These are phyloP conservation scores for Corrigiola litoralis DNA, from an alignment of 179 eudicot genomes.

Conservation along the genomic window DNA sequence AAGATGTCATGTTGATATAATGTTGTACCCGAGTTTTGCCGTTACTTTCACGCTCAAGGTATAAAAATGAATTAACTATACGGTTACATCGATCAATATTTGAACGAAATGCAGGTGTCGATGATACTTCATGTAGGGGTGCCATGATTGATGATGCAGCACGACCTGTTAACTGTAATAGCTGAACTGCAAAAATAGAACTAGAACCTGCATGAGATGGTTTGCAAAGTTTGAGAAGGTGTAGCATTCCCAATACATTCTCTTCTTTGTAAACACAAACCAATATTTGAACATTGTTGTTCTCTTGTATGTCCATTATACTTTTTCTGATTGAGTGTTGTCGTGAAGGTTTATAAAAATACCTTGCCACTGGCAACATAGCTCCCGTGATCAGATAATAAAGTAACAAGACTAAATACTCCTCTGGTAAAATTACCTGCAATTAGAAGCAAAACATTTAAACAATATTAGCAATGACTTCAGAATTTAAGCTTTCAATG, in stretches of 20 bases:
- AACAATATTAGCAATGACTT: too few relatives aligned
- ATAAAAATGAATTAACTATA: constrained; percentile 32
- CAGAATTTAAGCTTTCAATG: too few relatives aligned
- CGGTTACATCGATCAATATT: constrained; percentile 30
- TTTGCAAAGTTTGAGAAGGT: constrained; percentile 35
- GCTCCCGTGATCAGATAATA: neutral
- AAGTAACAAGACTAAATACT: too few relatives aligned
- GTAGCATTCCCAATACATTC: constrained; percentile 23
- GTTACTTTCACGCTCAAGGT: constrained; percentile 20
- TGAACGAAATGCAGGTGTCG: constrained; percentile 17
- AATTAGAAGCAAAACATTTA: too few relatives aligned
- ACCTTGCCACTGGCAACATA: constrained; percentile 2
- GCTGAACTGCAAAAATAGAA: constrained; percentile 44
- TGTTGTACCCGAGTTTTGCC: constrained; percentile 31
- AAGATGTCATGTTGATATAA: constrained; percentile 26
- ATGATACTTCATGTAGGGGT: constrained; percentile 20
- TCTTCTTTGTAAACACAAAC: constrained; percentile 27
- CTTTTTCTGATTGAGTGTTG: constrained; percentile 6
- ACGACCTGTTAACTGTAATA: constrained; percentile 47
- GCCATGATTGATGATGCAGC: constrained; percentile 36
- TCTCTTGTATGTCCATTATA: neutral
- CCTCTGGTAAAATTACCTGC: too few relatives aligned
- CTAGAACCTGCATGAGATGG: constrained; percentile 29
- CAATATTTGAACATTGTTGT: neutral
- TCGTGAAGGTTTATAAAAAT: constrained; percentile 12